A percentile compares a stretch with the other conserved stretches of the same genome.
Evolutionary conservation across 192 early-diverging fungal species (phyloP).

Genomic region (Coemansia sp.): DNA sequence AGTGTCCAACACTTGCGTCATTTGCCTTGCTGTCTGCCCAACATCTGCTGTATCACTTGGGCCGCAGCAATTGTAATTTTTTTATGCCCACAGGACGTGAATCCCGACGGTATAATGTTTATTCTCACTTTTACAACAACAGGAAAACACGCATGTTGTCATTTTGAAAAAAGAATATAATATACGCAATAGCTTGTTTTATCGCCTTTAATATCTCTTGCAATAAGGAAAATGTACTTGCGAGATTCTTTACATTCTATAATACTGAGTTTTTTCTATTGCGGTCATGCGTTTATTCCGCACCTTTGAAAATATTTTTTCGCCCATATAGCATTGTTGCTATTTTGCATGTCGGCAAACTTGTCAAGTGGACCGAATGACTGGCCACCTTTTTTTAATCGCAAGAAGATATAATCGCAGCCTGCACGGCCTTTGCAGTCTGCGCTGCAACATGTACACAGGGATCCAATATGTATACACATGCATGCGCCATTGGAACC

Average conservation of each 20-base stretch:
- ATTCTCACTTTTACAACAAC: background rate
- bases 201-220: background rate
- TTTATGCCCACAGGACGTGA: background rate
- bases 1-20: slow-evolving; percentile 1
- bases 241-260: background rate
- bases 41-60: background rate
- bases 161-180: background rate
- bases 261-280: background rate
- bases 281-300: background rate
- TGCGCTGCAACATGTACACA: background rate
- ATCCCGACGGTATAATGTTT: background rate
- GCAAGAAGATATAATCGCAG: background rate
- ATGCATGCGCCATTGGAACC: slow-evolving; percentile 3
- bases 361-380: background rate
- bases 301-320: background rate
- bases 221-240: background rate
- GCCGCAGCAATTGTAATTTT: background rate
- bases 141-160: background rate
- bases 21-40: background rate
- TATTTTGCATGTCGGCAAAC: background rate
- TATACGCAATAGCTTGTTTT: background rate
- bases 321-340: background rate
- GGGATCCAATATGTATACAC: background rate
- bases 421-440: background rate
- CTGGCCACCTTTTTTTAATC: background rate